A percentile compares a stretch with the other conserved stretches of the same genome.
phyloP scores from a whole-genome alignment of 2,329 filamentous ascomycete genomes.

The Epichloe typhina region DNA sequence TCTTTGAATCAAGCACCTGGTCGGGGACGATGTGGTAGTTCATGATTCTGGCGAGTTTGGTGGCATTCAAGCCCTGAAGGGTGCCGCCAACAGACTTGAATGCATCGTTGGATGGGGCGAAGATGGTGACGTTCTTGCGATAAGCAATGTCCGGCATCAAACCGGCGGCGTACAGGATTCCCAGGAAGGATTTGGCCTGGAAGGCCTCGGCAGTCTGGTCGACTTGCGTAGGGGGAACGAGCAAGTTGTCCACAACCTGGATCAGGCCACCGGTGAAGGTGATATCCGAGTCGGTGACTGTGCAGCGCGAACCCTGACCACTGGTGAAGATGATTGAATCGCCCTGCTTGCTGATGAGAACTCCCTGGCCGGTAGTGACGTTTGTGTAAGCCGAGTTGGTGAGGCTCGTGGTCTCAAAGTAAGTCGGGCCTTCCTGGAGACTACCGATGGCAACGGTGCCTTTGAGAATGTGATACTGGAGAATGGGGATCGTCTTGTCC shows the following conservation, averaged over 20 bases:
- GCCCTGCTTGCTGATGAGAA: constrained; percentile 31
- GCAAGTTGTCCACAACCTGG: constrained; percentile 38
- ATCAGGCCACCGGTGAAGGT: constrained; percentile 34
- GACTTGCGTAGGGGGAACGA: constrained; percentile 32
- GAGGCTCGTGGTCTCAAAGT: constrained; percentile 31
- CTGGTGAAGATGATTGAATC: constrained; percentile 34
- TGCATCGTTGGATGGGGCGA: constrained; percentile 48
- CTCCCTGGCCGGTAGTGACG: constrained; percentile 35
- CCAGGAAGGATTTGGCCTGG: constrained; percentile 26
- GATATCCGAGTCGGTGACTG: constrained; percentile 29
- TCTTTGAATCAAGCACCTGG: constrained; percentile 36
- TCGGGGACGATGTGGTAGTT: constrained; percentile 52
- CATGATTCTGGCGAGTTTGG: constrained; percentile 39
- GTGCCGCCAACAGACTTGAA: constrained; percentile 43
- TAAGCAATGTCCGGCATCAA: constrained; percentile 28
- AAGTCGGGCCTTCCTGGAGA: constrained; percentile 23
- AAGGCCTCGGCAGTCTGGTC: constrained; percentile 39
- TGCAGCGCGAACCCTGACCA: constrained; percentile 32
- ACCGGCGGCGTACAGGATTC: constrained; percentile 18
- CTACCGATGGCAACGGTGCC: constrained; percentile 30
- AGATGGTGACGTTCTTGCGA: constrained; percentile 41
- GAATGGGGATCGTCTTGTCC: constrained; percentile 32
- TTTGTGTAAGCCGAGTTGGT: constrained; percentile 29
- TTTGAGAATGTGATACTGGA: constrained; percentile 49
- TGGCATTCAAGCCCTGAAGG: constrained; percentile 30